Conservation (phyloP, 805 yeast species). For the Wickerhamomyces silvicola region DNA sequence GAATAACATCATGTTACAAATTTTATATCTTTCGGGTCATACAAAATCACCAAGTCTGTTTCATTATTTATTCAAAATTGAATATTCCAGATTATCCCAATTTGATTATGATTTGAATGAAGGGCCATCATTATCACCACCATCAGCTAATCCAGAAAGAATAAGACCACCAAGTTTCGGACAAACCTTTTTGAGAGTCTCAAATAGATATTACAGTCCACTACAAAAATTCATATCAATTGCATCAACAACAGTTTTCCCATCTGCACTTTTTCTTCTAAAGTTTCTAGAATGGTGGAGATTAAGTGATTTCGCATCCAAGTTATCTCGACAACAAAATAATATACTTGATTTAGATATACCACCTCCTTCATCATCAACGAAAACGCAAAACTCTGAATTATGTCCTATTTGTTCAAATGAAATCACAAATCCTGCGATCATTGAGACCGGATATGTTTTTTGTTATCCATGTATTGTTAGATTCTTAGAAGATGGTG, state of each 20-base stretch:
- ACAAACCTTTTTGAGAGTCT: conserved; percentile 10
- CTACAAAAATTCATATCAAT: conserved; percentile 12
- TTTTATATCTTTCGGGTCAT: conserved; percentile 61
- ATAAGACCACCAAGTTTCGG: conserved; percentile 23
- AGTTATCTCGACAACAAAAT: conserved; percentile 43
- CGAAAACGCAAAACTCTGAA: conserved; percentile 26
- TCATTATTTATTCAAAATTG: conserved; percentile 54
- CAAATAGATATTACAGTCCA: conserved; percentile 12
- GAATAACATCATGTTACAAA: conserved; percentile 48
- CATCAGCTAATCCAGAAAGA: too few species aligned
- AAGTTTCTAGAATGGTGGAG: conserved; percentile 95
- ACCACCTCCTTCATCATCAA: conserved; percentile 34
- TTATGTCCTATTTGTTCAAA: conserved; percentile 68
- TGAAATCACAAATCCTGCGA: conserved; percentile 68
- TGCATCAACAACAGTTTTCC: conserved; percentile 45
- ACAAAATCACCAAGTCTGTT: conserved; percentile 57
- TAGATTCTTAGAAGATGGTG: conserved; percentile 46
- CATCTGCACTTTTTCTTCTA: conserved; percentile 71
- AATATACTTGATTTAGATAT: conserved; percentile 40
- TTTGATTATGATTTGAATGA: conserved; percentile 22
- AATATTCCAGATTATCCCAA: conserved; percentile 41
- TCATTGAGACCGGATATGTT: conserved; percentile 87
- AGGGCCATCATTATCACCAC: too few species aligned
- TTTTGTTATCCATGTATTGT: conserved; percentile 85
- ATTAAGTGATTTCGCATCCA: conserved; percentile 61